Conservation (phyloP, 2,329 filamentous ascomycete species). For the Aspergillus ibericus region DNA sequence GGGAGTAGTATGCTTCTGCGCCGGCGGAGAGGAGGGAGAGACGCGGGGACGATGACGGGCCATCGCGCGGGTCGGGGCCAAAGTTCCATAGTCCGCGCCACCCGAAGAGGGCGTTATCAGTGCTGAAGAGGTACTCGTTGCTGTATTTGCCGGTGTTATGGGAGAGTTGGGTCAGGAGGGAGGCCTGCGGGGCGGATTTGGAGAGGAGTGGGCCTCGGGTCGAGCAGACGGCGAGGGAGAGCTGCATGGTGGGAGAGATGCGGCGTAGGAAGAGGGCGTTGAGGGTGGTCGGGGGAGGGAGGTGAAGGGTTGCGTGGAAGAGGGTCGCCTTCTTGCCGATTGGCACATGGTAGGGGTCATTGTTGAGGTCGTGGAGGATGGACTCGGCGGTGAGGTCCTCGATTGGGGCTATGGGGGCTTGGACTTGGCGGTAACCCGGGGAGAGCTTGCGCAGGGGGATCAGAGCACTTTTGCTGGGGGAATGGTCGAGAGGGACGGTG, state of each 20-base stretch:
- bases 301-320: constrained; percentile 47
- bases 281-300: constrained; percentile 72
- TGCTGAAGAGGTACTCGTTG: constrained; percentile 86
- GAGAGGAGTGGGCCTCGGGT: constrained; percentile 42
- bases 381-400: constrained; percentile 36
- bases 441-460: constrained; percentile 77
- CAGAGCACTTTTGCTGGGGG: constrained; percentile 67
- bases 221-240: constrained; percentile 66
- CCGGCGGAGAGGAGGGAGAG: constrained; percentile 84
- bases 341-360: constrained; percentile 13
- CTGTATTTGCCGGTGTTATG: constrained; percentile 87
- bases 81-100: constrained; percentile 93
- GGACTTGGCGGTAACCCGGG: constrained; percentile 77
- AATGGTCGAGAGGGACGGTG: constrained; percentile 70
- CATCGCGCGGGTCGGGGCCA: constrained; percentile 60
- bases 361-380: constrained; percentile 19
- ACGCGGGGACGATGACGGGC: constrained; percentile 55
- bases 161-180: constrained; percentile 46
- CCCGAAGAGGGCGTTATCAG: constrained; percentile 86
- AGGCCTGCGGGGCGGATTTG: constrained; percentile 47
- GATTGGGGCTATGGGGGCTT: constrained; percentile 41
- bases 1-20: constrained; percentile 92
- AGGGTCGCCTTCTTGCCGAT: constrained; percentile 40
- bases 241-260: constrained; percentile 72
- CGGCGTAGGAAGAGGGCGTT: constrained; percentile 82